phyloP scores from a whole-genome alignment of 2,329 filamentous ascomycete species.

The Aschersonia sp. region DNA sequence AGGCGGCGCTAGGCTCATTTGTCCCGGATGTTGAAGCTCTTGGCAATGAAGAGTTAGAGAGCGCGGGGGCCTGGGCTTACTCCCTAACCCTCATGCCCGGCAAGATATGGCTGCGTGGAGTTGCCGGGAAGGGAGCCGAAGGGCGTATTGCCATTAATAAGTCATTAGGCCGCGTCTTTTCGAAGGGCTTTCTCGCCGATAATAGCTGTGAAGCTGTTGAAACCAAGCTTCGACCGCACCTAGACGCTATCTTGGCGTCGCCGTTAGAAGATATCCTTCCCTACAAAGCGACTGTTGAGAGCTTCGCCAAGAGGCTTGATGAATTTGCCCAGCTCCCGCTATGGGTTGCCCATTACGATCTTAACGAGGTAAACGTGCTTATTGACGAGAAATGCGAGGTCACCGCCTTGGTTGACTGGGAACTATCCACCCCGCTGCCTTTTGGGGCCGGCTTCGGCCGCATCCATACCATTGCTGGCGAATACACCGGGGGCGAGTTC shows the following conservation, averaged over 20 bases:
- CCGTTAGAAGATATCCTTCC: neutral
- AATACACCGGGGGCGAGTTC: slow-evolving; percentile 11
- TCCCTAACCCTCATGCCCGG: neutral
- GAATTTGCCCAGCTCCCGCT: neutral
- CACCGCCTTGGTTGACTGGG: slow-evolving; percentile 3
- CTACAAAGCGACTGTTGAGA: neutral
- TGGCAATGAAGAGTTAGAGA: neutral
- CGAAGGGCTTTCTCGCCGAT: slow-evolving; percentile 1
- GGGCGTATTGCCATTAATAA: slow-evolving; percentile 1
- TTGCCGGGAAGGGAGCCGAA: slow-evolving; percentile 1
- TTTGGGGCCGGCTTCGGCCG: slow-evolving; percentile 8
- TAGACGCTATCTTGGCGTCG: slow-evolving; percentile 2
- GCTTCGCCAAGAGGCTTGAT: neutral
- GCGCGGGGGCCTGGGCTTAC: slow-evolving; percentile 1
- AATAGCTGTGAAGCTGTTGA: slow-evolving; percentile 1
- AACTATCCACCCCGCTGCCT: neutral
- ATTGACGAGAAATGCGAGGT: slow-evolving; percentile 1
- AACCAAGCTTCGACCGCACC: neutral
- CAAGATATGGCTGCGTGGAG: neutral
- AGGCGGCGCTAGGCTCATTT: neutral
- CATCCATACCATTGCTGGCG: slow-evolving; percentile 11
- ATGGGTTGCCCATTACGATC: slow-evolving; percentile 2
- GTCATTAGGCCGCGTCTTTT: slow-evolving; percentile 1
- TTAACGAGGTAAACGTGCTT: neutral
- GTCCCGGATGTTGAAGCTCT: neutral